A percentile compares a stretch with the other conserved stretches of the same genome.
These are phyloP conservation scores for Mangifera indica DNA, from an alignment of 345 rosid genomes.

Conservation along the genomic window DNA sequence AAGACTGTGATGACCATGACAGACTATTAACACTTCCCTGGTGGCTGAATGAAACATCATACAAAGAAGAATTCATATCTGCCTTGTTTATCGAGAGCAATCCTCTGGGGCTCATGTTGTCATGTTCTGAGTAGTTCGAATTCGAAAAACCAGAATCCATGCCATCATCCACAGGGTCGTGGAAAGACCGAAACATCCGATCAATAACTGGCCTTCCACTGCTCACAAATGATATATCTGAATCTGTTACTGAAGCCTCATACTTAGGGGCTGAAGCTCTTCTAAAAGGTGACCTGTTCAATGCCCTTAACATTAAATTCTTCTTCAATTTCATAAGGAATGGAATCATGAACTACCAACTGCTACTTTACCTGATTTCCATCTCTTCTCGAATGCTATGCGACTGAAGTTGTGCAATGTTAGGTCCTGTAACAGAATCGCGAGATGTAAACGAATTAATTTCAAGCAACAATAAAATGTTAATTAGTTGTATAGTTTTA, in stretches of 20 bases:
- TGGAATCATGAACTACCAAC: no score
- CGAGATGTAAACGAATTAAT: background rate
- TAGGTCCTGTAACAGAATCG: constrained; percentile 16
- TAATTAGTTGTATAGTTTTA: no score
- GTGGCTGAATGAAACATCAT: constrained; percentile 40
- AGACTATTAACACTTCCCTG: constrained; percentile 35
- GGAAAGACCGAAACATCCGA: constrained; percentile 33
- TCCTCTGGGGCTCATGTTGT: constrained; percentile 41
- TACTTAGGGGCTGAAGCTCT: constrained; percentile 33
- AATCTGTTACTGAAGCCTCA: constrained; percentile 44
- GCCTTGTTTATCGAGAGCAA: constrained; percentile 35
- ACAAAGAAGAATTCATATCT: constrained; percentile 40
- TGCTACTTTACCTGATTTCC: constrained; percentile 34
- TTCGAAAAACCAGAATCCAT: constrained; percentile 36
- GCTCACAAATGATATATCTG: constrained; percentile 78
- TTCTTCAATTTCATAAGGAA: no score
- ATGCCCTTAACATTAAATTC: background rate
- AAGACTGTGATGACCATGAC: constrained; percentile 44
- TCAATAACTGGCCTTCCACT: constrained; percentile 62
- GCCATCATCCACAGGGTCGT: constrained; percentile 40
- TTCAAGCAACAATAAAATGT: background rate
- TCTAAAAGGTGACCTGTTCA: constrained; percentile 62
- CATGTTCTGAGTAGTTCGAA: constrained; percentile 49
- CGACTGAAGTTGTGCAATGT: constrained; percentile 23
- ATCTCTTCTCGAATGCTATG: constrained; percentile 32